phyloP scores from a whole-genome alignment of 2,329 filamentous ascomycete species.

The Epichloe elymi region DNA sequence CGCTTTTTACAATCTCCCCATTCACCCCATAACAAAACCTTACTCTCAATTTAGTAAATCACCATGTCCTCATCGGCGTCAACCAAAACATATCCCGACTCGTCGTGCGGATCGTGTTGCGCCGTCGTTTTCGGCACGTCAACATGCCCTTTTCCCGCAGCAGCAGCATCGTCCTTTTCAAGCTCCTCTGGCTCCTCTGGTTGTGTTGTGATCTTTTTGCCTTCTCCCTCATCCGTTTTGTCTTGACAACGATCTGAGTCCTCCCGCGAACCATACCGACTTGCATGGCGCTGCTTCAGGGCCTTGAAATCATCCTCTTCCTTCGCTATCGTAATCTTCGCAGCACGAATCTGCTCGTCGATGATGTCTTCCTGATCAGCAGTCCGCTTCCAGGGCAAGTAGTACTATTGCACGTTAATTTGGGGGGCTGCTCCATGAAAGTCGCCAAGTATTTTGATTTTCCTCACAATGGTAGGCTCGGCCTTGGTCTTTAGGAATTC shows the following conservation, averaged over 20 bases:
- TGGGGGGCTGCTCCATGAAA: neutral
- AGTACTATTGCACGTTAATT: constrained; percentile 45
- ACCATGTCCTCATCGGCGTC: constrained; percentile 83
- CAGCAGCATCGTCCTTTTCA: neutral
- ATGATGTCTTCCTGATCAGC: constrained; percentile 57
- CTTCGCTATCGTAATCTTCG: constrained; percentile 46
- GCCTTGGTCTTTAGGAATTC: constrained; percentile 59
- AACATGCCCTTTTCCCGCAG: neutral
- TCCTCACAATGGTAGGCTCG: constrained; percentile 59
- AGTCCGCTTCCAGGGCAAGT: constrained; percentile 69
- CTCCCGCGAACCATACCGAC: constrained; percentile 13
- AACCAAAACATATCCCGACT: constrained; percentile 64
- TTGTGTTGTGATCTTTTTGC: neutral
- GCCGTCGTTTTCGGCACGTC: neutral
- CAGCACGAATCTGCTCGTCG: constrained; percentile 53
- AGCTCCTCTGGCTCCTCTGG: constrained; percentile 2
- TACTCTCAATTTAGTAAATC: constrained; percentile 53
- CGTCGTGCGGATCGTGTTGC: constrained; percentile 45
- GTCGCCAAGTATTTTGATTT: neutral
- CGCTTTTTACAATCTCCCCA: neutral
- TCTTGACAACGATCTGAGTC: constrained; percentile 3
- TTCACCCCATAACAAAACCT: neutral
- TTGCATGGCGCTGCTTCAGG: constrained; percentile 27
- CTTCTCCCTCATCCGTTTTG: constrained; percentile 21
- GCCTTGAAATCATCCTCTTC: constrained; percentile 52